Evolutionary conservation across 1,139 yeast genomes (phyloP).

Genomic region (Pneumocystis wakefieldiae): DNA sequence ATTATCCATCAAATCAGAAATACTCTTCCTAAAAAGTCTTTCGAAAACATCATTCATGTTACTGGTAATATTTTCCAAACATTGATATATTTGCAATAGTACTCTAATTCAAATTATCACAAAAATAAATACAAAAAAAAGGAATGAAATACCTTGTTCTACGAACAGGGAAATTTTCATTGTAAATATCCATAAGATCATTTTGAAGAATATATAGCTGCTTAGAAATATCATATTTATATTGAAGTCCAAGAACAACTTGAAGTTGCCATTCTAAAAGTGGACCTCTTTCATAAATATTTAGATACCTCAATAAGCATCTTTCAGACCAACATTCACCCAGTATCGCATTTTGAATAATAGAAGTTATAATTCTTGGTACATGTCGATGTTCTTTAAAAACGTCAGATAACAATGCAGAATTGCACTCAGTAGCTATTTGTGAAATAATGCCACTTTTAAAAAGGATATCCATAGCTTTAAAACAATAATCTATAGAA

Average conservation of each 20-base stretch:
- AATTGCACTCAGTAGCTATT: neutral
- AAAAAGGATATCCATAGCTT: neutral
- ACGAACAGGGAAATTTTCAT: neutral
- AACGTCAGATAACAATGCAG: neutral
- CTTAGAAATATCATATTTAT: neutral
- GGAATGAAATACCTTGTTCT: neutral
- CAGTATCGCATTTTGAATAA: neutral
- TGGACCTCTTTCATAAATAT: neutral
- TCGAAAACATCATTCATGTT: neutral
- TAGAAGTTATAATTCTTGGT: neutral
- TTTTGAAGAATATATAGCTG: neutral
- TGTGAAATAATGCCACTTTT: neutral
- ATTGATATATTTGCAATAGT: neutral
- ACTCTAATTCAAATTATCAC: neutral
- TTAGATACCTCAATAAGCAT: neutral
- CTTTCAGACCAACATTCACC: neutral
- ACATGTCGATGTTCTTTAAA: neutral
- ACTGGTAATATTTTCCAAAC: neutral
- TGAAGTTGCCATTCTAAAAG: neutral
- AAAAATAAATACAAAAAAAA: neutral
- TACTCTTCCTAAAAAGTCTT: neutral
- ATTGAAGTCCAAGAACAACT: neutral
- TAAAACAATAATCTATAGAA: neutral
- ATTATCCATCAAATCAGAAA: neutral
- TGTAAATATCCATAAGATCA: neutral